Evolutionary conservation across 129 eudicot genomes (phyloP), one percentile per base, ranked within the genome.

Genomic region (Daucus carota): DNA sequence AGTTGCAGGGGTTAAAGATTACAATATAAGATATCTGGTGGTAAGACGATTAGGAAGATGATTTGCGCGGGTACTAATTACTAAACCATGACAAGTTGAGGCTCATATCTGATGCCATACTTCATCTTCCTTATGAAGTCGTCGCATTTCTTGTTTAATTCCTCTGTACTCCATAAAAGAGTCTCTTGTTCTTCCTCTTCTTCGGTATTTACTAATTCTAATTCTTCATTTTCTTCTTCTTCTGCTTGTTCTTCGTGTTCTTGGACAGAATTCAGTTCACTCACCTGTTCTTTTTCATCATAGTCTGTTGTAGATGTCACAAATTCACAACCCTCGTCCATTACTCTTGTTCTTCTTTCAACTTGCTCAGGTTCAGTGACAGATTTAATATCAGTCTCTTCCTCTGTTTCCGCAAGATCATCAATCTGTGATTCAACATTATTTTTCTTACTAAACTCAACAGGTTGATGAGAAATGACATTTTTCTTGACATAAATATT

Each of bases 121-220:
- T 72, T 86, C 85, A 86, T 76, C 77, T 70, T 83, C 75, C 79
- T 83, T 43, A 86, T 86, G 76, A 86, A 86, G 5, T 83, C 90
- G 15, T 86, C 90, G 78, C 81, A 86, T 76, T 79, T 86, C 81
- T 75, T 80, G 80, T 83, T 78, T 52, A 86, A 33, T 60, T 86
- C 90, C 72, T 86, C 89, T 52, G 74, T 76, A 60, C 66, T 81
- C 80, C 76, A 33, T 22, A 75, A 45, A 54, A n/a, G 76, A 16
- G 32, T 81, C 50, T 36, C 86, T 65, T 36, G 16, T 36, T 41
- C 74, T 24, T 78, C 86, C 7, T 85, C 73, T 43, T 81, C 81
- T 8, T 63, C 75, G 1, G 18, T 14, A 76, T 60, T 40, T 41
- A 17, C 29, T 8, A 28, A 4, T 31, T 63, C 70, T 63, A n/a